Conservation (phyloP, 2,329 filamentous ascomycete genomes). For the Tolypocladium paradoxum region DNA sequence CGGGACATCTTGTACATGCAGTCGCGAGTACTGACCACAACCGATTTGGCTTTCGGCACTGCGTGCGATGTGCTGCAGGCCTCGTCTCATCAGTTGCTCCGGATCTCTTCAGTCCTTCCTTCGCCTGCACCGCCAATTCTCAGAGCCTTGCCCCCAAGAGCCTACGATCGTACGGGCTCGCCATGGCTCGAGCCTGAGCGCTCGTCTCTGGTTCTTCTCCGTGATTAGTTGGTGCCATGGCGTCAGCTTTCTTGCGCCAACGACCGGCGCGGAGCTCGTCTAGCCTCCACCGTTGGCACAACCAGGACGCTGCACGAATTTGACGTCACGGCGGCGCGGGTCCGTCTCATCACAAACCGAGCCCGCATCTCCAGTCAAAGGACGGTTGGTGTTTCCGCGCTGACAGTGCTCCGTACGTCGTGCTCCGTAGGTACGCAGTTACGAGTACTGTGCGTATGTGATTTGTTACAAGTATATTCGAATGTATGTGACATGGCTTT, state of each 20-base stretch:
- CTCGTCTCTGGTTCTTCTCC: neutral
- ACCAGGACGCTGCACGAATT: neutral
- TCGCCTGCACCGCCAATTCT: neutral
- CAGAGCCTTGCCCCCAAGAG: neutral
- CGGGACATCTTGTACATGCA: no score
- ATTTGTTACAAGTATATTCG: no score
- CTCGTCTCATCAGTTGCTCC: no score
- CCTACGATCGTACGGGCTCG: neutral
- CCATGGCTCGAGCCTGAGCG: neutral
- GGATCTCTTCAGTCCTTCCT: no score
- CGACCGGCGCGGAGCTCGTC: neutral
- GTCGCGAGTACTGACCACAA: no score
- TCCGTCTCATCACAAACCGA: neutral
- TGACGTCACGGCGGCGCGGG: neutral
- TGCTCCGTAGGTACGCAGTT: no score
- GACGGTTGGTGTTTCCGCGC: neutral
- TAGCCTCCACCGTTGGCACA: neutral
- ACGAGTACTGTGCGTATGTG: no score
- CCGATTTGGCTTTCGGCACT: no score
- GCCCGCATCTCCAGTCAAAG: neutral
- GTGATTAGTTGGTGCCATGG: neutral
- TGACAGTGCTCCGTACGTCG: neutral
- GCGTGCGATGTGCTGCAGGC: no score
- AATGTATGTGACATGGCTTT: neutral
- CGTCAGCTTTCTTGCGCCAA: neutral